These are phyloP conservation scores for Closterium sp. DNA, from an alignment of 139 green algal species.

Conservation along the genomic window DNA sequence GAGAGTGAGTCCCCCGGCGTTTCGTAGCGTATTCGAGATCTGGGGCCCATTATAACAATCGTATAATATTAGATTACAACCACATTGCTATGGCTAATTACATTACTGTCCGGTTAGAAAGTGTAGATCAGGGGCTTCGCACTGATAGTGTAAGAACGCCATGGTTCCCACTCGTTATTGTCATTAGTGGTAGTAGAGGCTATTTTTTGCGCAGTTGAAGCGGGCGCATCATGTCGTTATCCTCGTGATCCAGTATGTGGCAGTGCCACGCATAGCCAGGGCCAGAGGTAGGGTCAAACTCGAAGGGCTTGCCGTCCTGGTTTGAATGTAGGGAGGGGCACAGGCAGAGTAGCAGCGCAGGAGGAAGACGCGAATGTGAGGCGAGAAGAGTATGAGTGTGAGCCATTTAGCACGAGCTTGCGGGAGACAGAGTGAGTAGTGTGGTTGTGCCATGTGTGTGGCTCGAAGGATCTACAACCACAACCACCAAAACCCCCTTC, in stretches of 20 bases:
- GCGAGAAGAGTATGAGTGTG: not conserved
- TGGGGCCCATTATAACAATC: too few species aligned
- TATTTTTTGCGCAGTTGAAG: not conserved
- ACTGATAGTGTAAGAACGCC: too few species aligned
- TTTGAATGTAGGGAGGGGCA: not conserved
- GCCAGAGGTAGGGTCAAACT: not conserved
- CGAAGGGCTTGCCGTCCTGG: not conserved
- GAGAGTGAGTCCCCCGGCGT: too few species aligned
- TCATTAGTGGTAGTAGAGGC: too few species aligned
- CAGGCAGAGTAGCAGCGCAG: not conserved
- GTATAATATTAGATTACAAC: too few species aligned
- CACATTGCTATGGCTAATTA: too few species aligned
- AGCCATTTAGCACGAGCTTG: too few species aligned
- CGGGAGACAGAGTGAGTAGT: not conserved
- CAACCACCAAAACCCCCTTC: not conserved
- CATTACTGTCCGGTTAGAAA: too few species aligned
- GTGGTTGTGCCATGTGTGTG: not conserved
- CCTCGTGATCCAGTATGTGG: slow-evolving; percentile 45
- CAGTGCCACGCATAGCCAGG: slow-evolving; percentile 45
- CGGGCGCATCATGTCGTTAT: slow-evolving; percentile 48
- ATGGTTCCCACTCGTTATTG: too few species aligned
- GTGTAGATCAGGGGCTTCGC: too few species aligned
- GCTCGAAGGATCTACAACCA: not conserved
- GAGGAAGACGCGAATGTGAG: not conserved
- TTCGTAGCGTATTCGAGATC: too few species aligned